Evolutionary conservation across 2,329 filamentous ascomycete species (phyloP).

Genomic region (Cordyceps farinosa): DNA sequence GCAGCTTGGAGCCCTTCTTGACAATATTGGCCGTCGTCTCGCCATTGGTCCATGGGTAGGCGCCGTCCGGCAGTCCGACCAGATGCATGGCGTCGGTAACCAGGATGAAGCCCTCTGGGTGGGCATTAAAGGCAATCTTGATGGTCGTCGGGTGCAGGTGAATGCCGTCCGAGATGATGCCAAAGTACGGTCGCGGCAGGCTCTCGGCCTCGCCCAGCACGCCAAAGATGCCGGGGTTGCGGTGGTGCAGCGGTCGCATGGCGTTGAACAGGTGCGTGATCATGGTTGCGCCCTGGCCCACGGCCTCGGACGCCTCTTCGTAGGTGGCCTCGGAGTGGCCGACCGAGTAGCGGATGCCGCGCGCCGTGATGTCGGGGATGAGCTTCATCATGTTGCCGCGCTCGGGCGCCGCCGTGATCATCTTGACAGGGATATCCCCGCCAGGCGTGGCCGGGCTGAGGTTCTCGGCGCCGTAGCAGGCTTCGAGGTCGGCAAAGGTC

Average conservation of each 20-base stretch:
- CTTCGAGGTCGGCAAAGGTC: slow-evolving; percentile 61
- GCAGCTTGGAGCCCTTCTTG: slow-evolving; percentile 69
- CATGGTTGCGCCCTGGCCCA: slow-evolving; percentile 77
- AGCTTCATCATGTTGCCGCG: slow-evolving; percentile 64
- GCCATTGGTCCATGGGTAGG: slow-evolving; percentile 81
- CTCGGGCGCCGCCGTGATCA: slow-evolving; percentile 87
- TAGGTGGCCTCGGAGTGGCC: slow-evolving; percentile 87
- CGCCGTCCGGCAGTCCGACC: slow-evolving; percentile 77
- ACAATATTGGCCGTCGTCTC: slow-evolving; percentile 55
- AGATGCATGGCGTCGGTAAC: slow-evolving; percentile 93
- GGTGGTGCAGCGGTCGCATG: slow-evolving; percentile 86
- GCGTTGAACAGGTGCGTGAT: slow-evolving; percentile 94
- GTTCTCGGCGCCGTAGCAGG: slow-evolving; percentile 71
- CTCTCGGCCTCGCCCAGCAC: slow-evolving; percentile 67
- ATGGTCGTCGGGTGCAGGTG: slow-evolving; percentile 85
- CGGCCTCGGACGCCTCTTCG: slow-evolving; percentile 69
- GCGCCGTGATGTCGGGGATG: slow-evolving; percentile 62
- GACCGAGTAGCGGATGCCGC: slow-evolving; percentile 72
- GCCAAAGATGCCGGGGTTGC: slow-evolving; percentile 87
- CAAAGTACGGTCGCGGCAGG: slow-evolving; percentile 69
- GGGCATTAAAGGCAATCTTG: slow-evolving; percentile 83
- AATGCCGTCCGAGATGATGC: slow-evolving; percentile 86
- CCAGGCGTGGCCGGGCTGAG: slow-evolving; percentile 42
- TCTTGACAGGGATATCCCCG: slow-evolving; percentile 55
- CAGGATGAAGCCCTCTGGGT: slow-evolving; percentile 79